phyloP scores from a whole-genome alignment of 106 monocot genomes.

The Vanilla planifolia region DNA sequence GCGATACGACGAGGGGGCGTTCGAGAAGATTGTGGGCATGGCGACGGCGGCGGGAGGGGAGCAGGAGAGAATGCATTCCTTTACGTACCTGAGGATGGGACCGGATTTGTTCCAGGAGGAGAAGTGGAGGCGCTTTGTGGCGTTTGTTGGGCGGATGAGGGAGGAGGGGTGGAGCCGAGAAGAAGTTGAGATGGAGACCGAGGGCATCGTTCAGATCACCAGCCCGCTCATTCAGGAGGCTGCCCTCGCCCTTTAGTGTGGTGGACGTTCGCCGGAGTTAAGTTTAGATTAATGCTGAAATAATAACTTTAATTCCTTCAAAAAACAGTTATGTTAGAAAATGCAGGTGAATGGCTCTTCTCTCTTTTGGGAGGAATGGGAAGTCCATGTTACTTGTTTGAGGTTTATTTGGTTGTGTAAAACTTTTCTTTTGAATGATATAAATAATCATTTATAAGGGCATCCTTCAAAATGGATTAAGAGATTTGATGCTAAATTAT shows the following conservation, averaged over 20 bases:
- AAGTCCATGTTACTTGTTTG: too few relatives aligned
- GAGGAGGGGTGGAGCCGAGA: slow-evolving; percentile 27
- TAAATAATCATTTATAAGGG: too few relatives aligned
- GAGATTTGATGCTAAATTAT: too few relatives aligned
- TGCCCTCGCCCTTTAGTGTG: slow-evolving; percentile 29
- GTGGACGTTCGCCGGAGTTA: too few relatives aligned
- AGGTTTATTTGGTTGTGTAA: too few relatives aligned
- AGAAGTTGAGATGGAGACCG: slow-evolving; percentile 35
- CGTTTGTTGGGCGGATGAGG: slow-evolving; percentile 67
- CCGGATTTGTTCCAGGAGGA: slow-evolving; percentile 55
- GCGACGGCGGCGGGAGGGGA: slow-evolving; percentile 21
- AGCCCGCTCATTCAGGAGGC: slow-evolving; percentile 46
- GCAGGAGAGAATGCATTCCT: slow-evolving; percentile 40
- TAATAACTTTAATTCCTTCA: too few relatives aligned
- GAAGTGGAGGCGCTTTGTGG: slow-evolving; percentile 63
- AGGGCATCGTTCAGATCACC: slow-evolving; percentile 29
- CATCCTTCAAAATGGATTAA: too few relatives aligned
- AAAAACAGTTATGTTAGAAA: too few relatives aligned
- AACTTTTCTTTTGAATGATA: too few relatives aligned
- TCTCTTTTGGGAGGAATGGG: too few relatives aligned
- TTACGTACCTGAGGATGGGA: slow-evolving; percentile 74
- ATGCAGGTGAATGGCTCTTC: too few relatives aligned
- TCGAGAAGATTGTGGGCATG: slow-evolving; percentile 45
- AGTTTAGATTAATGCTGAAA: too few relatives aligned
- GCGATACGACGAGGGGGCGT: slow-evolving; percentile 66